phyloP scores from a whole-genome alignment of 2,329 filamentous ascomycete species.

The Parastagonospora nodorum region DNA sequence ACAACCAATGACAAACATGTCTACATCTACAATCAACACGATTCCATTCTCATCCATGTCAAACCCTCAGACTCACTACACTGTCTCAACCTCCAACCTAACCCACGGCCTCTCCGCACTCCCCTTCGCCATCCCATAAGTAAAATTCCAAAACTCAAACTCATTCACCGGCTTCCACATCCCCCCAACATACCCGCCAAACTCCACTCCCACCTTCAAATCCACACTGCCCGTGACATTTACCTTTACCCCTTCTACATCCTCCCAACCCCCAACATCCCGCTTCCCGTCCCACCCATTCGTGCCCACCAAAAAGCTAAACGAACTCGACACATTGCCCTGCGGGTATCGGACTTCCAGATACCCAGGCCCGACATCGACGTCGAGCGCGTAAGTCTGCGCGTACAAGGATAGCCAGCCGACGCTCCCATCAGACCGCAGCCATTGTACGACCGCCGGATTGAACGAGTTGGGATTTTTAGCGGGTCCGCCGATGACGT shows the following conservation, averaged over 20 bases:
- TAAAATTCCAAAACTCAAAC: conserved; percentile 51
- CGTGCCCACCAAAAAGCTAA: conserved; percentile 56
- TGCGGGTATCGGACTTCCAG: conserved; percentile 61
- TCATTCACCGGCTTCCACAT: conserved; percentile 45
- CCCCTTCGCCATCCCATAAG: conserved; percentile 44
- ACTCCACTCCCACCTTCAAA: conserved; percentile 48
- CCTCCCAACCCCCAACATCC: conserved; percentile 54
- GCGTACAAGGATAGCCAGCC: conserved; percentile 39
- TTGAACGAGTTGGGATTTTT: conserved; percentile 60
- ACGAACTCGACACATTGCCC: conserved; percentile 56
- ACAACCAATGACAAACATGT: too few species aligned
- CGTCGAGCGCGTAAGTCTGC: conserved; percentile 29
- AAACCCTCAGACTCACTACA: too few species aligned
- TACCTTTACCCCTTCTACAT: conserved; percentile 56
- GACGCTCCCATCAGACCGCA: conserved; percentile 34
- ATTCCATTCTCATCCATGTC: too few species aligned
- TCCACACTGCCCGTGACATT: conserved; percentile 54
- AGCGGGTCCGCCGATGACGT: conserved; percentile 60
- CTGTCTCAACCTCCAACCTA: conserved; percentile 27
- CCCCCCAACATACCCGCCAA: conserved; percentile 51
- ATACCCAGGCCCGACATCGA: conserved; percentile 27
- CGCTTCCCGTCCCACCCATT: conserved; percentile 51
- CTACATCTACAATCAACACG: too few species aligned
- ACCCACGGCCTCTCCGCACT: conserved; percentile 33
- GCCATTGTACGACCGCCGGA: conserved; percentile 66